Conservation (phyloP, 140 eudicot genomes). For the Cichorium intybus region DNA sequence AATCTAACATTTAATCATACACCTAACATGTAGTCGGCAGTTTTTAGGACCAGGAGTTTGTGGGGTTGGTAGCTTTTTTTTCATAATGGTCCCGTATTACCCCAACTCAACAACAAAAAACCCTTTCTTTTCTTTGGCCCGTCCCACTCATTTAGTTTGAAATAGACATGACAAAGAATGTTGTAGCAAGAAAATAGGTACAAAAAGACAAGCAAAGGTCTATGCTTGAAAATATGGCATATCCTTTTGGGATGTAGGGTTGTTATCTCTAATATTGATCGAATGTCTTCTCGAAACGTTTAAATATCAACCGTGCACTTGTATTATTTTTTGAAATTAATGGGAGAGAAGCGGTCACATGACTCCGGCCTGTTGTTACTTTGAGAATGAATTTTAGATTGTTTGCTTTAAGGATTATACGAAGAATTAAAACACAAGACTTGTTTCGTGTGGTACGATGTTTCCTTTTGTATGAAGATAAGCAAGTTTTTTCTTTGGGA, state of each 20-base stretch:
- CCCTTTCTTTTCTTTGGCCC: conserved; percentile 12
- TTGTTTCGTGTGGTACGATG: neutral
- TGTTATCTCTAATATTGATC: conserved; percentile 16
- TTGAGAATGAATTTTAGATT: neutral
- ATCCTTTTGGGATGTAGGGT: conserved; percentile 21
- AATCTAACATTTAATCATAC: conserved; percentile 10
- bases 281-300: neutral
- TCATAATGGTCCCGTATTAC: conserved; percentile 17
- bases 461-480: neutral
- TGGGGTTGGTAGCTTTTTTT: neutral
- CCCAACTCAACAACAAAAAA: conserved; percentile 5
- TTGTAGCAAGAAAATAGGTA: conserved; percentile 28
- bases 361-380: neutral
- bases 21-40: conserved; percentile 9
- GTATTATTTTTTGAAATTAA: neutral
- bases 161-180: conserved; percentile 22
- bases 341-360: neutral
- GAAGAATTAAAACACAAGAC: neutral
- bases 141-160: conserved; percentile 15
- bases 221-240: conserved; percentile 27
- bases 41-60: neutral
- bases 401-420: neutral
- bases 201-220: conserved; percentile 17
- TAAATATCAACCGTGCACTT: neutral
- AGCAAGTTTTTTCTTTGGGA: neutral